A percentile compares a stretch with the other conserved stretches of the same genome.
Conservation (phyloP, 768 basidiomycete species). For the Lentinula sp. region DNA sequence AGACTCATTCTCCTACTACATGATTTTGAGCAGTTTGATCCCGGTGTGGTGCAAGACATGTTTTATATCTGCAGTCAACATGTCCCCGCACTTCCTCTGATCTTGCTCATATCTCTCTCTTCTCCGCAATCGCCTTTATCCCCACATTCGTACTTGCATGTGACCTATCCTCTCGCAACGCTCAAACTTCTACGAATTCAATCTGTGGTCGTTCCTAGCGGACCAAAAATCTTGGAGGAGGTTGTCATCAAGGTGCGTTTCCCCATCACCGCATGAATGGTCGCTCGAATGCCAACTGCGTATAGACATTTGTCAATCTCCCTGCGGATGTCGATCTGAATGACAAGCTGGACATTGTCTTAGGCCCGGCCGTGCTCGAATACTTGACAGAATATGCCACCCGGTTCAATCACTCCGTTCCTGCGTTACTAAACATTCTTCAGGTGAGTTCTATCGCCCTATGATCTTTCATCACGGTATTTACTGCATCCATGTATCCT, state of each 20-base stretch:
- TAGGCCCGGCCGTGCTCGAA: conserved; percentile 53
- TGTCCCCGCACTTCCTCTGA: conserved; percentile 48
- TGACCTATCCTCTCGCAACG: conserved; percentile 52
- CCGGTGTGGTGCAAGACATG: conserved; percentile 56
- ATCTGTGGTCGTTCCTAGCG: conserved; percentile 43
- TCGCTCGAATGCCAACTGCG: conserved; percentile 10
- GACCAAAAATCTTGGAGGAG: conserved; percentile 41
- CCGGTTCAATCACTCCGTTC: conserved; percentile 52
- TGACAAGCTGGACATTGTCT: conserved; percentile 54
- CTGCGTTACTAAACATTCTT: conserved; percentile 49
- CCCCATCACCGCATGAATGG: neutral
- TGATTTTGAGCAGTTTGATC: conserved; percentile 71
- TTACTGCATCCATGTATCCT: neutral
- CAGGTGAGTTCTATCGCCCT: conserved; percentile 38
- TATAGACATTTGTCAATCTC: conserved; percentile 56
- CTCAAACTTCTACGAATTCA: conserved; percentile 52
- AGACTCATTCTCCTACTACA: conserved; percentile 57
- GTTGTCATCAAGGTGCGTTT: conserved; percentile 46
- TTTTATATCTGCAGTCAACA: conserved; percentile 64
- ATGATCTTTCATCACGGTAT: neutral
- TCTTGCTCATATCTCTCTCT: conserved; percentile 58
- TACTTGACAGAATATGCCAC: conserved; percentile 52
- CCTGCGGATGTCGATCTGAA: conserved; percentile 14
- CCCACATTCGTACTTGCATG: conserved; percentile 48
- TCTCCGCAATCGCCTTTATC: conserved; percentile 42